Evolutionary conservation across 1,284 basidiomycete species (phyloP).

Genomic region (Rhodofomes roseus): DNA sequence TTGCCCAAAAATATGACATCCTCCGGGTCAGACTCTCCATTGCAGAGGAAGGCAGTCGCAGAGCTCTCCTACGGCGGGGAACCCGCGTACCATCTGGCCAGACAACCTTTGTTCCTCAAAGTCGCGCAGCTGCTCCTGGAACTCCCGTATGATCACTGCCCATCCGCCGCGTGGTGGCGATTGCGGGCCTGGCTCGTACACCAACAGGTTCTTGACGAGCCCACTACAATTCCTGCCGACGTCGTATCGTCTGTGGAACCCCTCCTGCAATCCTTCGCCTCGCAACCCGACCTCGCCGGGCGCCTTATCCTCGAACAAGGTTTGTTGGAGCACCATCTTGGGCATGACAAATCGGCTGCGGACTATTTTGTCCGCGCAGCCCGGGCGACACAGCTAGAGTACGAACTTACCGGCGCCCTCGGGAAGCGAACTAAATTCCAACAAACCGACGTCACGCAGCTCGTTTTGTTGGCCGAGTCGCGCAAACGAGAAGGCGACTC

Average conservation of each 20-base stretch:
- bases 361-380: constrained; percentile 82
- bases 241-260: constrained; percentile 47
- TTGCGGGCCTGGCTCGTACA: constrained; percentile 76
- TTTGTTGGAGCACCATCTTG: constrained; percentile 70
- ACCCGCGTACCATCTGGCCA: constrained; percentile 92
- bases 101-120: constrained; percentile 69
- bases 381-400: constrained; percentile 75
- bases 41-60: constrained; percentile 70
- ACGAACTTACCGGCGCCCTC: constrained; percentile 89
- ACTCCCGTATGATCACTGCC: constrained; percentile 42
- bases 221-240: constrained; percentile 57
- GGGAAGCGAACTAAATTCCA: constrained; percentile 97
- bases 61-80: constrained; percentile 87
- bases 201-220: constrained; percentile 84
- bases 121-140: constrained; percentile 74
- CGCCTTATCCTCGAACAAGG: constrained; percentile 79
- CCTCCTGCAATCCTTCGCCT: constrained; percentile 36
- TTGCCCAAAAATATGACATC: constrained; percentile 32
- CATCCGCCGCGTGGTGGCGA: constrained; percentile 72
- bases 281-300: constrained; percentile 65
- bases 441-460: constrained; percentile 79
- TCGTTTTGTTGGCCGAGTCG: constrained; percentile 92
- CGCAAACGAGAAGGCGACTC: constrained; percentile 43
- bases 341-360: constrained; percentile 77
- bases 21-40: constrained; percentile 38